phyloP scores from a whole-genome alignment of 495 filamentous ascomycete species.

The Lasiosphaeria ovina region DNA sequence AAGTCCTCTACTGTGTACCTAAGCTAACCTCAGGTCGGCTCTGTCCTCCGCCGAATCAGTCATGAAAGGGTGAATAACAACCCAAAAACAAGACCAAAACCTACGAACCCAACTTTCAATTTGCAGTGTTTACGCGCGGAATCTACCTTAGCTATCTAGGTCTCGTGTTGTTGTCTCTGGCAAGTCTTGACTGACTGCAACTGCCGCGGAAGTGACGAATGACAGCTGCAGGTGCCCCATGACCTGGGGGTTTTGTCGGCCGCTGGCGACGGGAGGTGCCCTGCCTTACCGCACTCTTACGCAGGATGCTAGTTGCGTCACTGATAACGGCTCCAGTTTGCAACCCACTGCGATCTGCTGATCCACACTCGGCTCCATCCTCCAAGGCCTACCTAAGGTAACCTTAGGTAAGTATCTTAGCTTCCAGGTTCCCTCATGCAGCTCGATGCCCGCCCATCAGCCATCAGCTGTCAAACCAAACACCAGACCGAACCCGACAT shows the following conservation, averaged over 20 bases:
- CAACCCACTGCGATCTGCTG: conserved; percentile 21
- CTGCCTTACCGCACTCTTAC: not conserved
- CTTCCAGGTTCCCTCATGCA: not conserved
- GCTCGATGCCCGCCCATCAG: not conserved
- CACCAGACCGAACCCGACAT: not conserved
- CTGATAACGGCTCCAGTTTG: conserved; percentile 24
- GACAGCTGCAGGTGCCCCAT: not conserved
- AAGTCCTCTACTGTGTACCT: no score
- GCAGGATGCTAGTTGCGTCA: conserved; percentile 33
- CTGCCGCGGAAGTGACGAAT: not conserved
- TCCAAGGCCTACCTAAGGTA: no score
- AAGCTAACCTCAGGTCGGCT: no score
- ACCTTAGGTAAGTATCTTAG: not conserved
- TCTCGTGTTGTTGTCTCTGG: no score
- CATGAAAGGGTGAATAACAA: no score
- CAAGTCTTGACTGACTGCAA: no score
- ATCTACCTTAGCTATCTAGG: no score
- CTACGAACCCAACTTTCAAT: no score
- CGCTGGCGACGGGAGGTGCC: not conserved
- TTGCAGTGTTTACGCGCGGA: no score
- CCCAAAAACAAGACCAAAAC: no score
- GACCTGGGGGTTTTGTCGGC: not conserved
- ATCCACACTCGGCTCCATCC: conserved; percentile 14
- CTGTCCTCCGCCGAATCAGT: no score
- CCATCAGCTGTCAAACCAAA: not conserved